These are phyloP conservation scores for Torulaspora globosa DNA, from an alignment of 1,139 yeast species.

Conservation along the genomic window DNA sequence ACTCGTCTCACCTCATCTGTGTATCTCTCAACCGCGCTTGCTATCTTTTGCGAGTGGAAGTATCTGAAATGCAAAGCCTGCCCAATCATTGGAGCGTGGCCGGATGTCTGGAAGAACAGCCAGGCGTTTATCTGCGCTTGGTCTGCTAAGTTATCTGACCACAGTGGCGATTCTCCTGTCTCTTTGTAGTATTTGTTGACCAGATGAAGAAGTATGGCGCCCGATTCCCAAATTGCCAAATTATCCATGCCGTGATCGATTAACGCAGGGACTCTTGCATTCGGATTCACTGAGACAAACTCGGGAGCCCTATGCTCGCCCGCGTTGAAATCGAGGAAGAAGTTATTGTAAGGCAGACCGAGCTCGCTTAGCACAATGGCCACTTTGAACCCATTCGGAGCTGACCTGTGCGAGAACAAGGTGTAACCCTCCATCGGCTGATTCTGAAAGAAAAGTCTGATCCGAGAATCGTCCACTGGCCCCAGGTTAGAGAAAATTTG, in stretches of 20 bases:
- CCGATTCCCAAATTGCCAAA: slow-evolving; percentile 88
- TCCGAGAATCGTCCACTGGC: slow-evolving; percentile 44
- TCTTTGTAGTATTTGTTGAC: slow-evolving; percentile 65
- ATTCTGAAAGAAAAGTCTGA: slow-evolving; percentile 68
- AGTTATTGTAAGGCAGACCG: slow-evolving; percentile 72
- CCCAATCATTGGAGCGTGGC: slow-evolving; percentile 97
- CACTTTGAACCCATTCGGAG: slow-evolving; percentile 95
- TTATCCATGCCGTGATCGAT: slow-evolving; percentile 82
- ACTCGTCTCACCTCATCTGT: slow-evolving; percentile 92
- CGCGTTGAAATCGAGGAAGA: slow-evolving; percentile 78
- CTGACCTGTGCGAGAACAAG: slow-evolving; percentile 83
- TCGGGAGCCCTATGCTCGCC: slow-evolving; percentile 95
- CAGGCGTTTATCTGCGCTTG: slow-evolving; percentile 86
- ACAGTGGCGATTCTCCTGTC: slow-evolving; percentile 68
- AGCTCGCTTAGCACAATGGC: slow-evolving; percentile 86
- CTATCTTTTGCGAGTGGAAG: slow-evolving; percentile 82
- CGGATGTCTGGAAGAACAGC: slow-evolving; percentile 93
- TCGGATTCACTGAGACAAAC: slow-evolving; percentile 86
- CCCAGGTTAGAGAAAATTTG: slow-evolving; percentile 18
- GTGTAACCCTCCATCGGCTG: slow-evolving; percentile 85
- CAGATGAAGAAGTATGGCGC: slow-evolving; percentile 78
- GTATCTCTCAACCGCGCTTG: slow-evolving; percentile 86
- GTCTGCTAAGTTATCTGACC: slow-evolving; percentile 75
- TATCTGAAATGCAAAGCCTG: slow-evolving; percentile 92
- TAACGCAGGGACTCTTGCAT: slow-evolving; percentile 90